A percentile compares a stretch with the other conserved stretches of the same genome.
phyloP scores from a whole-genome alignment of 108 stramenopile species.

The Bacterosira constricta region DNA sequence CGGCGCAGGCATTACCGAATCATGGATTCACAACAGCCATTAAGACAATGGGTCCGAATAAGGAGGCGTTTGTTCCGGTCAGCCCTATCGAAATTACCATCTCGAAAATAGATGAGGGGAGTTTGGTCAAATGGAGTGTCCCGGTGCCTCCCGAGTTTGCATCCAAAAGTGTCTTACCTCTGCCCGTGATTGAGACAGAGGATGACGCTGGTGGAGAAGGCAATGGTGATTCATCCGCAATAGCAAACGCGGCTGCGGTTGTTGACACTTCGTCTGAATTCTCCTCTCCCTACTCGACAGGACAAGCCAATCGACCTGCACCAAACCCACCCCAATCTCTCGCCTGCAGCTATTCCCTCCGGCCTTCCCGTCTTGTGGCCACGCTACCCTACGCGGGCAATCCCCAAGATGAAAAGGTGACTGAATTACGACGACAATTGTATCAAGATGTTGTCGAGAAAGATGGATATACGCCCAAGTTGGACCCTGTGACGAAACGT shows the following conservation, averaged over 20 bases:
- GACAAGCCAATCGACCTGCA: slow-evolving; percentile 14
- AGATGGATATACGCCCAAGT: slow-evolving; percentile 75
- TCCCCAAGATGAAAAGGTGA: slow-evolving; percentile 77
- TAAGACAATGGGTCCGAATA: slow-evolving; percentile 79
- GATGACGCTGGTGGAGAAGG: slow-evolving; percentile 16
- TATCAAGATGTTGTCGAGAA: slow-evolving; percentile 69
- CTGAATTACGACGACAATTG: slow-evolving; percentile 64
- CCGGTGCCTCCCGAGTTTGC: slow-evolving; percentile 69
- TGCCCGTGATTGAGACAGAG: slow-evolving; percentile 47
- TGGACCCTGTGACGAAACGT: slow-evolving; percentile 64
- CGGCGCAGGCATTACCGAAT: slow-evolving; percentile 70
- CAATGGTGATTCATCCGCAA: slow-evolving; percentile 23
- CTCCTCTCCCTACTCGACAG: slow-evolving; percentile 11
- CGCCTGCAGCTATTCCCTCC: slow-evolving; percentile 28
- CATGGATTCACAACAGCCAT: slow-evolving; percentile 80
- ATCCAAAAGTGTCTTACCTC: slow-evolving; percentile 49
- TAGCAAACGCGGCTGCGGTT: background rate
- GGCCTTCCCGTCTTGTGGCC: slow-evolving; percentile 65
- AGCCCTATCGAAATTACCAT: slow-evolving; percentile 75
- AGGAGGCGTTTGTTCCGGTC: slow-evolving; percentile 66
- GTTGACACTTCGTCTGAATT: background rate
- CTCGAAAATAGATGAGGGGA: slow-evolving; percentile 27
- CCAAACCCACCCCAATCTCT: slow-evolving; percentile 30
- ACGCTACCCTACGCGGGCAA: slow-evolving; percentile 73
- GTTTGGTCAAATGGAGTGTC: slow-evolving; percentile 59